These are phyloP conservation scores for Ophiostoma sp. DNA, from an alignment of 2,329 filamentous ascomycete genomes.

Conservation along the genomic window DNA sequence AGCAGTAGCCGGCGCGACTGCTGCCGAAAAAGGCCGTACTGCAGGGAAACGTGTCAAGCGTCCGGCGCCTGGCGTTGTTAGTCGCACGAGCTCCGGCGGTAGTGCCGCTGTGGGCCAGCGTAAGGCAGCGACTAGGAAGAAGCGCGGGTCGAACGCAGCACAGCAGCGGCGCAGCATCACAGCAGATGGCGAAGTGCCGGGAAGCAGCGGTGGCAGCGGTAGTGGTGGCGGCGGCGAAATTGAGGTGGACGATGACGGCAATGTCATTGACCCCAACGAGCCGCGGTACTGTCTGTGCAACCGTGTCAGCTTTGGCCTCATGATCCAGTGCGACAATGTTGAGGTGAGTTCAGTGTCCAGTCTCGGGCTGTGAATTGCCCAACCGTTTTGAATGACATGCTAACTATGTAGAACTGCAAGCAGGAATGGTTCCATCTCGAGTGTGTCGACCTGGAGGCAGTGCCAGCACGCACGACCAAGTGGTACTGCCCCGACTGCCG, in stretches of 20 bases:
- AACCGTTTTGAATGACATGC: not conserved
- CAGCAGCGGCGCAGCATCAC: slow-evolving; percentile 40
- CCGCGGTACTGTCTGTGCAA: slow-evolving; percentile 73
- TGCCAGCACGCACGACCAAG: slow-evolving; percentile 67
- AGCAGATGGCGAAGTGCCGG: slow-evolving; percentile 36
- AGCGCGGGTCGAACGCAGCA: slow-evolving; percentile 39
- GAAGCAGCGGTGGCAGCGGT: slow-evolving; percentile 30
- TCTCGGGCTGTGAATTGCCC: not conserved
- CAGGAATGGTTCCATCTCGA: slow-evolving; percentile 81
- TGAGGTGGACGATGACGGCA: slow-evolving; percentile 63
- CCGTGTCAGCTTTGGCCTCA: slow-evolving; percentile 72
- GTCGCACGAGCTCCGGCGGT: slow-evolving; percentile 54
- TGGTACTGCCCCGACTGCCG: slow-evolving; percentile 82
- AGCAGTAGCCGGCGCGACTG: not conserved
- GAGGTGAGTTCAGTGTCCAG: slow-evolving; percentile 52
- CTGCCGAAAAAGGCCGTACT: not conserved
- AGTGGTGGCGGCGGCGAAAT: slow-evolving; percentile 47
- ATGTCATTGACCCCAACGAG: slow-evolving; percentile 69
- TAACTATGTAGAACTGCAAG: slow-evolving; percentile 56
- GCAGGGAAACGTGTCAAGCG: slow-evolving; percentile 55
- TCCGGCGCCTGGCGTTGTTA: slow-evolving; percentile 68
- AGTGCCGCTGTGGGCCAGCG: slow-evolving; percentile 66
- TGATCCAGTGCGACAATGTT: slow-evolving; percentile 77
- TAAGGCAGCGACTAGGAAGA: slow-evolving; percentile 64
- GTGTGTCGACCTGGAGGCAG: slow-evolving; percentile 64